Base-by-base conservation (phyloP, 108 stramenopile genomes). In the Cylindrotheca fusiformis region DNA sequence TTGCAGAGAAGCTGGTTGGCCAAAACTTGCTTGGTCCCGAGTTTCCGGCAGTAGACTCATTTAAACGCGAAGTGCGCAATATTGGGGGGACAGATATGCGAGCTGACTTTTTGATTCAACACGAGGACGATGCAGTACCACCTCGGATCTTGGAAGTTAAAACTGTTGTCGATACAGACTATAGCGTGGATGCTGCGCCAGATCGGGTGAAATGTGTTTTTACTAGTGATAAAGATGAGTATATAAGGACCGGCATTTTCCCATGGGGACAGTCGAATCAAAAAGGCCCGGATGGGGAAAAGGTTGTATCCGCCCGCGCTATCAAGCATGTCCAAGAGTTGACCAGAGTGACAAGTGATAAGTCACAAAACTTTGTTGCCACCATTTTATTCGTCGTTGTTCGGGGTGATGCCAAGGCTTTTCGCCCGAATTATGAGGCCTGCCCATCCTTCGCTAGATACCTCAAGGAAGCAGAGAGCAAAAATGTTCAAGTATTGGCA, bases 261-360 rank as follows among this genome's bases (percentile, higher is more conserved):
- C 85, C 85, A 1, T 82, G 81, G 79, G 85, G 85, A 23, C 50
- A 64, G 22, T 67, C 54, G 12, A 78, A 81, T 12, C 85, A 86
- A 64, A 78, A 69, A 47, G 80, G 80, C 0, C 79, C 79, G 5
- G 77, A 86, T 25, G 81, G 81, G 32, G 69, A 76, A 68, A 69
- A 68, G 45, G 85, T 86, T 24, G 85, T 86, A 0, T 80, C 79
- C 10, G 77, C 75, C 1, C 63, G 85, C 28, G 81, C 85, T 0
- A 86, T 86, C 41, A 80, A 86, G 50, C 85, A 86, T 59, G 60
- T 86, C 21, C 67, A 74, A 0, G 79, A 86, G 25, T 60, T 86
- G 12, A 71, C 79, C 14, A 32, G 69, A 30, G 52, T 86, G 27
- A 53, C 54, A 2, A 17, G 14, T 25, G 58, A 47, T 46, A 55